Base-by-base conservation (phyloP, 352 stramenopile species). In the Phytophthora ramorum region DNA sequence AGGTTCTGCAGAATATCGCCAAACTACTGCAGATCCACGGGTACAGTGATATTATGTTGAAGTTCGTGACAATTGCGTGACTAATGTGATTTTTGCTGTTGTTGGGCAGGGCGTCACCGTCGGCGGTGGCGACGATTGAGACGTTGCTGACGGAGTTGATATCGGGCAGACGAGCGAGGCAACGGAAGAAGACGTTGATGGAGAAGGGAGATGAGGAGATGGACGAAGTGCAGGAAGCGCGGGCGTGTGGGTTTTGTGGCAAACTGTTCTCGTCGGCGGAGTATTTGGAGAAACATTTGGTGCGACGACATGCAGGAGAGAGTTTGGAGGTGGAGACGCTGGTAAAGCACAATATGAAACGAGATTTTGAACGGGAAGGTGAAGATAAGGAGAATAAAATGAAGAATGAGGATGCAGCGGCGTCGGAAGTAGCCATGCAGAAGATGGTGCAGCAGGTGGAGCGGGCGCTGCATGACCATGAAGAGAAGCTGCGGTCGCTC, bases 21-120 rank as follows among this genome's bases (percentile, higher is more conserved):
- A 91, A 89, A 41, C 58, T 93, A 24, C 55, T 93, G 58, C 79
- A 92, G 55, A 76, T 89, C 34, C 78, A 90, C 63, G 81, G 85
- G 82, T 91, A 65, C 7, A 47, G 3, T 58, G 8, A 17, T n/a
- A 19, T 34, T 56, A 64, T 41, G 56, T 24, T 13, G 16, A 3
- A 17, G 12, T 40, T n/a, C 32, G 7, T 37, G 12, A 8, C 14
- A 35, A 52, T 59, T 24, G 19, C 14, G 17, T 22, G 16, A 19
- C 16, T 48, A 35, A 55, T 47, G 26, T 16, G 16, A 3, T 62
- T 70, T 48, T 45, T 53, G 17, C 6, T 51, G 35, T 44, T 37
- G 19, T 46, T 43, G 7, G 57, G 35, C 55, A 88, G 79, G 24
- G 74, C 81, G 47, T 91, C 83, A 6, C 70, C 83, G 7, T 84